Percentiles rank a stretch among this genome's conserved stretches.
phyloP scores from a whole-genome alignment of 441 rosid species.

The Kokia cookei region DNA sequence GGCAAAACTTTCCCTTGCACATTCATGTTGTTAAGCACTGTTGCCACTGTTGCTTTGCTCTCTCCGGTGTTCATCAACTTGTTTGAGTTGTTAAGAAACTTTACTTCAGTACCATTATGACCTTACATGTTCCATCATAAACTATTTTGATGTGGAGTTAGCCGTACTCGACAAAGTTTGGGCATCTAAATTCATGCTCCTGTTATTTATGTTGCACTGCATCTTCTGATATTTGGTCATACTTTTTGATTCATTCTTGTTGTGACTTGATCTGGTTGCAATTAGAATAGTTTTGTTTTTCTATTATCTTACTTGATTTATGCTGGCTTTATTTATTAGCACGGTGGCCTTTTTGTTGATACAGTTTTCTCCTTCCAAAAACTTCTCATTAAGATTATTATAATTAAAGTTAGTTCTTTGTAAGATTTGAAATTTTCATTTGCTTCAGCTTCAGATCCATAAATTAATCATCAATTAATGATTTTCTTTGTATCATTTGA shows the following conservation, averaged over 20 bases:
- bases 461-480: neutral
- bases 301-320: slow-evolving; percentile 1
- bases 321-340: neutral
- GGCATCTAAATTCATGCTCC: neutral
- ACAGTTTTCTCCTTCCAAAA: neutral
- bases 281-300: slow-evolving; percentile 3
- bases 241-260: neutral
- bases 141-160: neutral
- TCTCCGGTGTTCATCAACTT: neutral
- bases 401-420: neutral
- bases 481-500: neutral
- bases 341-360: neutral
- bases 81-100: slow-evolving; percentile 7
- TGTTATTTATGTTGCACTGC: neutral
- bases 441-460: neutral
- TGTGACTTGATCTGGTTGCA: neutral
- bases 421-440: neutral
- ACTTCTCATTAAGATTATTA: neutral
- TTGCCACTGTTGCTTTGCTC: neutral
- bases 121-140: neutral
- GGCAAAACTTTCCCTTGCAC: neutral
- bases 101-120: neutral
- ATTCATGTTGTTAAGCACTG: neutral
- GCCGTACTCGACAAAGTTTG: neutral
- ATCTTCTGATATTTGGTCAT: neutral